A percentile compares a stretch with the other conserved stretches of the same genome.
phyloP scores from a whole-genome alignment of 345 rosid species.

The Abelmoschus esculentus region DNA sequence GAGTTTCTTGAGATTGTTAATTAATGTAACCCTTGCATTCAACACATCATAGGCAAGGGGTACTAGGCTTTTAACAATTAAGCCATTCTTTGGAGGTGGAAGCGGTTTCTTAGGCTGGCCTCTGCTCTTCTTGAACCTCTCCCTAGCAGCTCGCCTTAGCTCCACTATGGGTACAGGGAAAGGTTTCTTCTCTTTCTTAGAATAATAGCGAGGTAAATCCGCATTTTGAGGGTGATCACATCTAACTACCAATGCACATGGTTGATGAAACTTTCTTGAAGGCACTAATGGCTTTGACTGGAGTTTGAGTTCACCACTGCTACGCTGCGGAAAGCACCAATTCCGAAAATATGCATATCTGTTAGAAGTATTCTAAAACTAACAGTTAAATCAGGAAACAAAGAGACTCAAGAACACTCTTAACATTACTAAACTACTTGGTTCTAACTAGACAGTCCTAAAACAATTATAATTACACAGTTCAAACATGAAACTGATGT shows the following conservation, averaged over 20 bases:
- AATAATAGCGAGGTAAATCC: slow-evolving; percentile 62
- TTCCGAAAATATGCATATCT: background rate
- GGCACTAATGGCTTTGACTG: slow-evolving; percentile 21
- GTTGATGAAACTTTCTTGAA: slow-evolving; percentile 26
- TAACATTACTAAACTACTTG: too few species aligned
- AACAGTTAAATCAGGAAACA: too few species aligned
- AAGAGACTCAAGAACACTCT: too few species aligned
- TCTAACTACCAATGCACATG: slow-evolving; percentile 29
- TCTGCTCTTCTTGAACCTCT: slow-evolving; percentile 65
- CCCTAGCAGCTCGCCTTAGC: slow-evolving; percentile 86
- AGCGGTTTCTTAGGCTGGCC: slow-evolving; percentile 51
- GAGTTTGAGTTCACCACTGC: slow-evolving; percentile 22
- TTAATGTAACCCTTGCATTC: slow-evolving; percentile 61
- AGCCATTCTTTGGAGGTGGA: slow-evolving; percentile 72
- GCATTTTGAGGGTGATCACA: slow-evolving; percentile 68
- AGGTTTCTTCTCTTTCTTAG: slow-evolving; percentile 84
- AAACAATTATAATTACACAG: too few species aligned
- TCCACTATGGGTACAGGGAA: slow-evolving; percentile 75
- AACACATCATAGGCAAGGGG: slow-evolving; percentile 66
- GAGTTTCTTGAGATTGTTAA: slow-evolving; percentile 72
- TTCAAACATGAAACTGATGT: too few species aligned
- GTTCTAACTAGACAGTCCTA: too few species aligned
- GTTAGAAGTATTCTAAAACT: background rate
- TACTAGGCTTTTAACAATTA: slow-evolving; percentile 56
- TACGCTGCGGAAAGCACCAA: slow-evolving; percentile 31